A percentile compares a stretch with the other conserved stretches of the same genome.
Conservation (phyloP, 1,139 yeast genomes). For the Kodamaea derodonti region DNA sequence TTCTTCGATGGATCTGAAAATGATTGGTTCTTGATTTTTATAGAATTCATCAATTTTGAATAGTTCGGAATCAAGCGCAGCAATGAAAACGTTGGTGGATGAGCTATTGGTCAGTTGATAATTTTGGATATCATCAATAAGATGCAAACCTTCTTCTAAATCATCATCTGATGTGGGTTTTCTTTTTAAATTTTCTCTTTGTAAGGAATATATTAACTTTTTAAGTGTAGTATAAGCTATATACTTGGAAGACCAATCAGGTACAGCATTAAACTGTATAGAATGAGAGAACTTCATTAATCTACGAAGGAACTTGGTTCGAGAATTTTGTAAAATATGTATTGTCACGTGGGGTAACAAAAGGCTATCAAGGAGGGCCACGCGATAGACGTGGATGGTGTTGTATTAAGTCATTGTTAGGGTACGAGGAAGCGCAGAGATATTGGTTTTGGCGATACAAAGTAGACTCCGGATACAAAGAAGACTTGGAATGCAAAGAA, state of each 20-base stretch:
- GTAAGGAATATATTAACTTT: slow-evolving; percentile 61
- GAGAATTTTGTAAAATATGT: too few species aligned
- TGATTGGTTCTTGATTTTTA: slow-evolving; percentile 45
- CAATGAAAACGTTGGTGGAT: slow-evolving; percentile 38
- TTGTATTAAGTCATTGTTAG: too few species aligned
- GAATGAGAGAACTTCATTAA: slow-evolving; percentile 78
- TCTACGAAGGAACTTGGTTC: too few species aligned
- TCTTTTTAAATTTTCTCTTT: slow-evolving; percentile 44
- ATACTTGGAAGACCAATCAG: slow-evolving; percentile 73
- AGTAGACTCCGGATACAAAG: too few species aligned
- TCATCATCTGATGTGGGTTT: slow-evolving; percentile 18
- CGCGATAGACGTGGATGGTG: too few species aligned
- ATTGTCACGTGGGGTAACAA: too few species aligned
- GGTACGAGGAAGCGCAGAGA: too few species aligned
- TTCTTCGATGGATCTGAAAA: slow-evolving; percentile 47
- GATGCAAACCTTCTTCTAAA: slow-evolving; percentile 27
- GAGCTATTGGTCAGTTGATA: slow-evolving; percentile 23
- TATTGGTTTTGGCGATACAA: too few species aligned
- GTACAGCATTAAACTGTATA: slow-evolving; percentile 69
- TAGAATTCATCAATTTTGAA: slow-evolving; percentile 59
- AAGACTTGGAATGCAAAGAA: too few species aligned
- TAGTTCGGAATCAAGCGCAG: slow-evolving; percentile 56
- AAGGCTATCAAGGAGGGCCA: too few species aligned
- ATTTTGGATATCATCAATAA: slow-evolving; percentile 15
- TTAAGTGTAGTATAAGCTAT: slow-evolving; percentile 63